Conservation (phyloP, 306 rosid genomes). For the Gillenia trifoliata region DNA sequence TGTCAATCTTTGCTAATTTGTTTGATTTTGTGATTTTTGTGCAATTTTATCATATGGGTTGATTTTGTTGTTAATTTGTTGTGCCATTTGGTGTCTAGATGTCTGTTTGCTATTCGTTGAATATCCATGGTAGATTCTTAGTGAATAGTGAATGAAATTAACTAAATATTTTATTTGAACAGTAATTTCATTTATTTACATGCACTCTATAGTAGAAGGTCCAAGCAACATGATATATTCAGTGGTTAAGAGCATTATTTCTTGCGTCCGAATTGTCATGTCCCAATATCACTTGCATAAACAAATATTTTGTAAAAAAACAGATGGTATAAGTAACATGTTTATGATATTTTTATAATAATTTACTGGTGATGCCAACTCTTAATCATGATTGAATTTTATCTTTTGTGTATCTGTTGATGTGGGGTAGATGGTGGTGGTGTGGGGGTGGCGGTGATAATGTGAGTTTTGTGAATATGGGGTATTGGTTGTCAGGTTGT, state of each 20-base stretch:
- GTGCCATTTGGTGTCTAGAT: background rate
- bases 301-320: background rate
- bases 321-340: background rate
- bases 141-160: background rate
- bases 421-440: constrained; percentile 26
- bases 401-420: constrained; percentile 12
- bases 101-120: constrained; percentile 19
- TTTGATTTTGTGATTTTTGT: background rate
- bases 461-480: constrained; percentile 31
- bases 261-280: background rate
- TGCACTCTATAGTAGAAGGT: background rate
- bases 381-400: constrained; percentile 10
- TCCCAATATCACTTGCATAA: background rate
- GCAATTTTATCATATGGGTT: background rate
- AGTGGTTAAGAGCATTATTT: background rate
- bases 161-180: background rate
- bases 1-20: background rate
- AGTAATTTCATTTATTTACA: background rate
- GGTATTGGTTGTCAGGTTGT: constrained; percentile 33
- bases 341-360: background rate
- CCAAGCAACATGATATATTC: too few relatives aligned
- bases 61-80: background rate
- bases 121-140: constrained; percentile 42
- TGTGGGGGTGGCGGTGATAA: constrained; percentile 15
- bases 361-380: background rate